phyloP scores from a whole-genome alignment of 495 filamentous ascomycete species.

The Penicillium diatomitis region DNA sequence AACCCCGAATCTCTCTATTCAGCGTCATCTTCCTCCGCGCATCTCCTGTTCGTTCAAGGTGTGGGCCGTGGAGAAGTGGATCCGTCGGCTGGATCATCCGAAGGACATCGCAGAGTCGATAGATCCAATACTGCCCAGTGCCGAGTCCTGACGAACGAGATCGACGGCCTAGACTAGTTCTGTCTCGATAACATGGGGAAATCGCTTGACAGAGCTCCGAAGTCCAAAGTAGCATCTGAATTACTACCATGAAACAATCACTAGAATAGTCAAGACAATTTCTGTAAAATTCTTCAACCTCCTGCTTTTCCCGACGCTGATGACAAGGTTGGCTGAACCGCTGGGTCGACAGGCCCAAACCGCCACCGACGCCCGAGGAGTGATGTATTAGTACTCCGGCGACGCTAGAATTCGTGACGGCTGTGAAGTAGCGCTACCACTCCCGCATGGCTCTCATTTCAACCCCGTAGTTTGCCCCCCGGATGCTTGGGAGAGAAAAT shows the following conservation, averaged over 20 bases:
- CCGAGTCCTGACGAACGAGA: neutral
- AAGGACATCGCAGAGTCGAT: neutral
- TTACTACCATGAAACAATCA: too few species aligned
- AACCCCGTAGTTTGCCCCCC: constrained; percentile 14
- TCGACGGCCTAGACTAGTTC: neutral
- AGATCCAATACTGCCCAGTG: too few species aligned
- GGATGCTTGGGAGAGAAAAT: constrained; percentile 6
- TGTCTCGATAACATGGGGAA: too few species aligned
- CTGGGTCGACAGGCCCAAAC: constrained; percentile 8
- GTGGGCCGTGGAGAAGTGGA: neutral
- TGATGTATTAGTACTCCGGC: constrained; percentile 7
- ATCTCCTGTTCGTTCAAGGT: too few species aligned
- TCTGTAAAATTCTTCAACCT: neutral
- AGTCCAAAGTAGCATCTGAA: too few species aligned
- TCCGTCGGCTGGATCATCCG: neutral
- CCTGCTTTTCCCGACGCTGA: constrained; percentile 8
- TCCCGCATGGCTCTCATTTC: neutral
- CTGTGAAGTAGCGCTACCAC: constrained; percentile 14
- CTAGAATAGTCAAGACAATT: too few species aligned
- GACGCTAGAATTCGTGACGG: neutral
- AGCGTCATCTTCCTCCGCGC: too few species aligned
- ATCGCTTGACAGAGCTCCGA: too few species aligned
- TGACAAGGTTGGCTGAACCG: constrained; percentile 5
- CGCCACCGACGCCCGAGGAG: constrained; percentile 9
- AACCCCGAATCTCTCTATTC: too few species aligned